phyloP scores from a whole-genome alignment of 176 grass and related monocot species.

The Carex pumila region DNA sequence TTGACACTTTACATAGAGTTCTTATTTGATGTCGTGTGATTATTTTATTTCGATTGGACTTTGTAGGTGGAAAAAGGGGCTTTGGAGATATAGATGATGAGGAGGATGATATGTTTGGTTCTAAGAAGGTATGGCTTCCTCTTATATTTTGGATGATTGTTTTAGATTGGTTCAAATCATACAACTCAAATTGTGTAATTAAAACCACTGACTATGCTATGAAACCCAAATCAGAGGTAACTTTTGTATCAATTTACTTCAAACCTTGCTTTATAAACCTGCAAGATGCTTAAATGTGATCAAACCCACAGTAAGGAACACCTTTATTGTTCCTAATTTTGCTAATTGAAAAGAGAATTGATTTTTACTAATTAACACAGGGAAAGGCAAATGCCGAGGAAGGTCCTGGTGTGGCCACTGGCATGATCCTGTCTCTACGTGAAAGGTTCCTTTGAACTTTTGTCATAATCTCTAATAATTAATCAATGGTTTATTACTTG shows the following conservation, averaged over 20 bases:
- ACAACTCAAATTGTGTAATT: neutral
- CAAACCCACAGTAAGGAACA: neutral
- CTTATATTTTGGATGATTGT: neutral
- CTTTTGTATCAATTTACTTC: neutral
- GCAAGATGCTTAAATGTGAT: neutral
- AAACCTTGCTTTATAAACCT: neutral
- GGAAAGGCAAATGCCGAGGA: slow-evolving; percentile 77
- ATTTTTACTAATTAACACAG: slow-evolving; percentile 32
- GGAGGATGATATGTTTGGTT: slow-evolving; percentile 66
- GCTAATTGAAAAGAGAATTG: neutral
- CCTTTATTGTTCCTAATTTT: neutral
- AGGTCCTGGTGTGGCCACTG: slow-evolving; percentile 87
- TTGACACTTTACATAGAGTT: neutral
- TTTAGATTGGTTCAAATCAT: neutral
- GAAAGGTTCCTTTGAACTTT: slow-evolving; percentile 51
- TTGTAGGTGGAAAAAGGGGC: slow-evolving; percentile 54
- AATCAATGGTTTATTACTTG: slow-evolving; percentile 6
- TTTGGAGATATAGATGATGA: slow-evolving; percentile 86
- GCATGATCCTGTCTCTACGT: slow-evolving; percentile 96
- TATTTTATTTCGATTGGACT: neutral
- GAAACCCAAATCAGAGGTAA: neutral
- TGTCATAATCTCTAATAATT: neutral
- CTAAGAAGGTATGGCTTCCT: slow-evolving; percentile 51
- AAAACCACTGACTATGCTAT: neutral
- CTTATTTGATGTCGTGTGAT: neutral